phyloP scores from a whole-genome alignment of 192 early-diverging fungal species.

The Coemansia sp. region DNA sequence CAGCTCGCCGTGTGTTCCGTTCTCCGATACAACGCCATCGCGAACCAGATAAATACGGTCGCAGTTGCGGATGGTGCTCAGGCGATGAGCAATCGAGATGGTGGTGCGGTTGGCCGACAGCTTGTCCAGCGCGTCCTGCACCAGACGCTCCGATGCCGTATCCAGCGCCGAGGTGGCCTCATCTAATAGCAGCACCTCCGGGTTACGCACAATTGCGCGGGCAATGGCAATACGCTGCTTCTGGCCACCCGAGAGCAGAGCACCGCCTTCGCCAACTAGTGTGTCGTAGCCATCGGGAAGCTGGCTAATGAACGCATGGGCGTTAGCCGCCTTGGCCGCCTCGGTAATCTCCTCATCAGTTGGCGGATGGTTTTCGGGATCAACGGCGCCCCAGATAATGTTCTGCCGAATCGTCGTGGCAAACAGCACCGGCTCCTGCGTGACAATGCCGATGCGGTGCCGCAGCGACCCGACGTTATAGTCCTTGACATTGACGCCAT shows the following conservation, averaged over 20 bases:
- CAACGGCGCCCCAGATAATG: constrained; percentile 64
- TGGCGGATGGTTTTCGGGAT: constrained; percentile 51
- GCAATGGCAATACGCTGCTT: constrained; percentile 96
- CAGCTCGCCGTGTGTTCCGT: constrained; percentile 78
- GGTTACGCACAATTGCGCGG: constrained; percentile 83
- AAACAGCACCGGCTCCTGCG: constrained; percentile 90
- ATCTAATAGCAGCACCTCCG: constrained; percentile 80
- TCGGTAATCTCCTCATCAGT: constrained; percentile 71
- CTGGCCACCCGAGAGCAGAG: constrained; percentile 85
- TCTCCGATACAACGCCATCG: constrained; percentile 43
- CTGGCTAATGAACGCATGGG: constrained; percentile 68
- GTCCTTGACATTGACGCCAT: constrained; percentile 71
- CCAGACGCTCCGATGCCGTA: constrained; percentile 71
- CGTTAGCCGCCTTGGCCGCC: constrained; percentile 66
- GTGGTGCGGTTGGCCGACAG: constrained; percentile 63
- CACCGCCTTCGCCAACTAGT: constrained; percentile 77
- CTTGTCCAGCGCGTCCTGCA: constrained; percentile 78
- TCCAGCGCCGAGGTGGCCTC: constrained; percentile 88
- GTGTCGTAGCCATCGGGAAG: constrained; percentile 79
- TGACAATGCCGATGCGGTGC: constrained; percentile 82
- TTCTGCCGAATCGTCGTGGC: constrained; percentile 75
- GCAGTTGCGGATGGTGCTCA: constrained; percentile 60
- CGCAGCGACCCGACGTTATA: constrained; percentile 77
- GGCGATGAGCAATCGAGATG: constrained; percentile 23
- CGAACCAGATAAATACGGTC: background rate